Evolutionary conservation across 495 filamentous ascomycete species (phyloP).

Genomic region (Tricharina praecox): DNA sequence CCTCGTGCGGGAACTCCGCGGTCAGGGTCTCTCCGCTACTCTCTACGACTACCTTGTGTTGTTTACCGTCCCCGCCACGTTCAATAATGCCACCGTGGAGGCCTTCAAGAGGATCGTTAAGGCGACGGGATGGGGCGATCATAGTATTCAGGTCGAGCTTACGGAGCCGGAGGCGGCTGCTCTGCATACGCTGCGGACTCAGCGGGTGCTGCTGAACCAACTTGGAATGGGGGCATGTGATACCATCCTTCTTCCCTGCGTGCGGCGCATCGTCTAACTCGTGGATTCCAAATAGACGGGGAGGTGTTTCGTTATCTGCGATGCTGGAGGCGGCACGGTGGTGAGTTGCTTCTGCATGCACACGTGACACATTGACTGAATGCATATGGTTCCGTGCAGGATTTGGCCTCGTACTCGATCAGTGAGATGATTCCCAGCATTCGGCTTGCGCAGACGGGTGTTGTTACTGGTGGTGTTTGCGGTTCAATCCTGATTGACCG

Average conservation of each 20-base stretch:
- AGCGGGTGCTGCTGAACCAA: slow-evolving; percentile 1
- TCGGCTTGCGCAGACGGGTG: not conserved
- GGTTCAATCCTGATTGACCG: not conserved
- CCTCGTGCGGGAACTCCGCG: not conserved
- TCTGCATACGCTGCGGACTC: slow-evolving; percentile 14
- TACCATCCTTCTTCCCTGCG: no score
- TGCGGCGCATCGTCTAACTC: no score
- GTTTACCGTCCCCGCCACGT: not conserved
- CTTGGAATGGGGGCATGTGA: no score
- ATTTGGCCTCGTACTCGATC: not conserved
- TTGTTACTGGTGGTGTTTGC: not conserved
- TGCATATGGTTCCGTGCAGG: not conserved
- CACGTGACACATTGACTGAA: not conserved
- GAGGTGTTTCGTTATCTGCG: not conserved
- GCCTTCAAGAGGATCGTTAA: not conserved
- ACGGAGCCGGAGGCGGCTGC: slow-evolving; percentile 20
- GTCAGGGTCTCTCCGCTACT: not conserved
- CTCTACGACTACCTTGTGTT: not conserved
- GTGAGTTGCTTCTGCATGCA: not conserved
- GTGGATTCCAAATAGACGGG: not conserved
- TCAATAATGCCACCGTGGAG: not conserved
- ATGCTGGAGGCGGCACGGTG: not conserved
- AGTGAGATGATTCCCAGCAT: not conserved
- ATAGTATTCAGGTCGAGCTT: slow-evolving; percentile 10
- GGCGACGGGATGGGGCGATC: slow-evolving; percentile 6